phyloP scores from a whole-genome alignment of 2,329 filamentous ascomycete genomes.

The Tolypocladium amazonense region DNA sequence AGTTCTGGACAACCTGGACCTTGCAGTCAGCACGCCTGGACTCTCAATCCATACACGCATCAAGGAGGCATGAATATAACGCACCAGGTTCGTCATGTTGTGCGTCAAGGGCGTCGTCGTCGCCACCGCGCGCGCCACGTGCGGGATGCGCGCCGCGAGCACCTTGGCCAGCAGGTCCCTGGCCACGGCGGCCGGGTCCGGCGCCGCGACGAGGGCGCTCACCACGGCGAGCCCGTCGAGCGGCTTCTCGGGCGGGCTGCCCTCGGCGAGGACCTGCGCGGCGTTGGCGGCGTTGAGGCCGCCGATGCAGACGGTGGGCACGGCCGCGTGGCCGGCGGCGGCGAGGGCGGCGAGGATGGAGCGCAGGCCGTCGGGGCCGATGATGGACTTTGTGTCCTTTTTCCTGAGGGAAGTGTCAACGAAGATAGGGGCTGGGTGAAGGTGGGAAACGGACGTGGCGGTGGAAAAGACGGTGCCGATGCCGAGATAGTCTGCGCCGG shows the following conservation, averaged over 20 bases:
- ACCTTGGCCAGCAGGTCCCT: conserved; percentile 36
- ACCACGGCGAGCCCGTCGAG: conserved; percentile 82
- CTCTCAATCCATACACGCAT: not conserved
- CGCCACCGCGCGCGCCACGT: conserved; percentile 50
- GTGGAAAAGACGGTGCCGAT: conserved; percentile 87
- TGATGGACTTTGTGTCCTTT: conserved; percentile 64
- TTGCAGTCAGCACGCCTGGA: not conserved
- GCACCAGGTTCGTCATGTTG: conserved; percentile 89
- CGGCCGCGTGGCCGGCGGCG: conserved; percentile 27
- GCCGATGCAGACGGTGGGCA: conserved; percentile 74
- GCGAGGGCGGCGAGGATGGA: conserved; percentile 47
- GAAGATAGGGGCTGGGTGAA: not conserved
- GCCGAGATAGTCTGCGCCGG: conserved; percentile 83
- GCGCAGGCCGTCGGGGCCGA: conserved; percentile 44
- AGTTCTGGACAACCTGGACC: conserved; percentile 71
- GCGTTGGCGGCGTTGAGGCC: conserved; percentile 73
- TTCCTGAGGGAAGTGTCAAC: conserved; percentile 41
- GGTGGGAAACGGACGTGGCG: conserved; percentile 46
- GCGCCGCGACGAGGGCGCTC: conserved; percentile 71
- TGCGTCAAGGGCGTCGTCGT: conserved; percentile 65
- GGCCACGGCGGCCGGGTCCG: conserved; percentile 55
- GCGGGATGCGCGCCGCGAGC: conserved; percentile 37
- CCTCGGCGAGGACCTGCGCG: conserved; percentile 65
- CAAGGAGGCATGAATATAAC: not conserved
- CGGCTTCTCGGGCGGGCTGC: conserved; percentile 34